phyloP scores from a whole-genome alignment of 1,284 basidiomycete genomes.

The Fomitopsis schrenkii region DNA sequence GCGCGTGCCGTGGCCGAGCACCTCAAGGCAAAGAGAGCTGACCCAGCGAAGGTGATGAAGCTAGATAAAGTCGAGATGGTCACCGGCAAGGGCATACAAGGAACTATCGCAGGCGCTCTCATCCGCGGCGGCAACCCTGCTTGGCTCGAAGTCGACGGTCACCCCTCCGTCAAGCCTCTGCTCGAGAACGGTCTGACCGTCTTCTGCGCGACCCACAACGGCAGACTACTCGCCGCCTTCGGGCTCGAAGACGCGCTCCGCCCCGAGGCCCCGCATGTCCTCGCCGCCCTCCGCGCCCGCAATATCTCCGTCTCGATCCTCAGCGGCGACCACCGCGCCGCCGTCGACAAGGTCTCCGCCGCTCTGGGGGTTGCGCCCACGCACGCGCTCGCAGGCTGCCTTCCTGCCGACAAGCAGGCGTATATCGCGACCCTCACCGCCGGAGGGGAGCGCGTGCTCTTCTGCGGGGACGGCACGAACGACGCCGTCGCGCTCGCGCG shows the following conservation, averaged over 20 bases:
- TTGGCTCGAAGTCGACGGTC: conserved; percentile 26
- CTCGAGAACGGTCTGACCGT: conserved; percentile 28
- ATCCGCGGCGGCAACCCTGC: conserved; percentile 34
- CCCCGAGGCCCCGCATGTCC: conserved; percentile 36
- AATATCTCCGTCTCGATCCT: conserved; percentile 45
- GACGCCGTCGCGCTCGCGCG: conserved; percentile 50
- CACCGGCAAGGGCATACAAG: conserved; percentile 35
- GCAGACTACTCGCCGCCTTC: conserved; percentile 35
- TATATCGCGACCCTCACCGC: conserved; percentile 35
- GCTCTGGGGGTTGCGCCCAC: conserved; percentile 37
- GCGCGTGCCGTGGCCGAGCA: conserved; percentile 28
- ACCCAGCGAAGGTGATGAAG: not conserved
- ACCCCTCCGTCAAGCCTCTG: conserved; percentile 18
- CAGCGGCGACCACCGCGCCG: conserved; percentile 49
- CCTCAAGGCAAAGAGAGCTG: conserved; percentile 3
- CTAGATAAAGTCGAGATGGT: conserved; percentile 28
- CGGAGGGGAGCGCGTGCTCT: conserved; percentile 29
- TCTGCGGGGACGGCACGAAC: conserved; percentile 49
- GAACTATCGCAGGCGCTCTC: conserved; percentile 18
- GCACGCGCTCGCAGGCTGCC: conserved; percentile 40
- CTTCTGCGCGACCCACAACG: conserved; percentile 32
- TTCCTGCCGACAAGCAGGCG: conserved; percentile 48
- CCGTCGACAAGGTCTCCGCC: conserved; percentile 44
- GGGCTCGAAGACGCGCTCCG: conserved; percentile 48
- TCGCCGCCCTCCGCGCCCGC: conserved; percentile 33